Base-by-base conservation (phyloP, 1,284 basidiomycete genomes). In the Hortiboletus rubellus region DNA sequence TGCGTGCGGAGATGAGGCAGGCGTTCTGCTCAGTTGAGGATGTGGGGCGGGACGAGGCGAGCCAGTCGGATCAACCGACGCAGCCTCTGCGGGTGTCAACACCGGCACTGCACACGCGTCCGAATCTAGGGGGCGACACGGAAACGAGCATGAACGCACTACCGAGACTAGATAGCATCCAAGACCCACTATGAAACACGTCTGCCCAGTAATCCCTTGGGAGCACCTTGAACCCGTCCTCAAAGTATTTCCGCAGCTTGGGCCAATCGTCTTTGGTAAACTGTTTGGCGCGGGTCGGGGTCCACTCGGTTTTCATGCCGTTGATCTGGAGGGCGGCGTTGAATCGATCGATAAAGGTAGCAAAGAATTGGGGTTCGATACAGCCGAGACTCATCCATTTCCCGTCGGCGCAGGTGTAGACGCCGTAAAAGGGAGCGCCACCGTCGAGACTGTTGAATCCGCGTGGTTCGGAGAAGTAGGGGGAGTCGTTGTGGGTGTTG, bases 61-160 rank as follows among this genome's bases (percentile, higher is more conserved):
- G 6, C 63, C 64, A 7, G 68, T 63, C 7, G 73, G 62, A 52
- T 77, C 72, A 31, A 80, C 69, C 31, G 66, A 69, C 7, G 75
- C 79, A 5, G 86, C 87, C 76, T 91, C 88, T 27, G 72, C 62
- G 0, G 85, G 80, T 3, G 80, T 79, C n/a, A 93, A 77, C 17
- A 94, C 87, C 0, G 92, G 90, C 7, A 89, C 77, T 6, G 80
- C 81, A 69, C 92, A 94, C 9, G 90, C 86, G 60, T 94, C 92
- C 9, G 84, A 87, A 33, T 81, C 89, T 84, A 63, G 9, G 17
- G 17, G 17, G 3, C 34, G 34, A 38, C 1, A 38, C 17, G 17
- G n/a, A 3, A 38, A 15, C 37, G 14, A 38, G n/a, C 10, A 40
- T 50, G n/a, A 50, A n/a, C 27, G 50, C 37, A 48, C 14, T 12